Conservation (phyloP, 805 yeast genomes). For the Candida pseudoglaebosa region DNA sequence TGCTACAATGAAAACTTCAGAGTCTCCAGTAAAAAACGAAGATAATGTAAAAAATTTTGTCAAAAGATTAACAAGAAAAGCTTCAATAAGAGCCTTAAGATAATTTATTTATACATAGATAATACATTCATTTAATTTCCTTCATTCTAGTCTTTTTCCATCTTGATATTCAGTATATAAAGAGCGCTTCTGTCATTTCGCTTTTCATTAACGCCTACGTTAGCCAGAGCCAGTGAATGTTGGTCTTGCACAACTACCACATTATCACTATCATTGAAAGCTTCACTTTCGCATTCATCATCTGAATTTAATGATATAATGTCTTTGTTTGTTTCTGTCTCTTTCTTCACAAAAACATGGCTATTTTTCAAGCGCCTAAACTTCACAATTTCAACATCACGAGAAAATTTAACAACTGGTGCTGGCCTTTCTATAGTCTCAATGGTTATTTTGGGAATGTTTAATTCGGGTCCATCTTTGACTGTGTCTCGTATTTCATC, state of each 20-base stretch:
- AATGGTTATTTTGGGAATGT: slow-evolving; percentile 63
- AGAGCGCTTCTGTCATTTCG: background rate
- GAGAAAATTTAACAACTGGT: slow-evolving; percentile 55
- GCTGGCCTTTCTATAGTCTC: slow-evolving; percentile 64
- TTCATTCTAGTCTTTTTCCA: background rate
- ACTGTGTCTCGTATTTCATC: slow-evolving; percentile 42
- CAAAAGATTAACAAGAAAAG: slow-evolving; percentile 29
- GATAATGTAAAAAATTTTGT: slow-evolving; percentile 23
- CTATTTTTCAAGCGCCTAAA: slow-evolving; percentile 11
- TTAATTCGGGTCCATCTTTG: slow-evolving; percentile 70
- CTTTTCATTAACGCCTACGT: background rate
- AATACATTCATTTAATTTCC: background rate
- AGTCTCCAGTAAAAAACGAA: slow-evolving; percentile 16
- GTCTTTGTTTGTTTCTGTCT: background rate
- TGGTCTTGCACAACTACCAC: no score
- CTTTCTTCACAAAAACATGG: slow-evolving; percentile 4
- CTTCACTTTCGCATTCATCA: background rate
- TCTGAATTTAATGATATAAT: background rate
- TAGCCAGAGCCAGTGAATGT: no score
- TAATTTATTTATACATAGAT: background rate
- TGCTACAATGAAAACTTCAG: slow-evolving; percentile 18
- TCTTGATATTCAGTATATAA: background rate
- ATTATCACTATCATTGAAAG: no score
- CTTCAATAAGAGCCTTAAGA: slow-evolving; percentile 19
- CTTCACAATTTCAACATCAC: slow-evolving; percentile 44